phyloP scores from a whole-genome alignment of 352 stramenopile genomes.

The Globisporangium apiculatum region DNA sequence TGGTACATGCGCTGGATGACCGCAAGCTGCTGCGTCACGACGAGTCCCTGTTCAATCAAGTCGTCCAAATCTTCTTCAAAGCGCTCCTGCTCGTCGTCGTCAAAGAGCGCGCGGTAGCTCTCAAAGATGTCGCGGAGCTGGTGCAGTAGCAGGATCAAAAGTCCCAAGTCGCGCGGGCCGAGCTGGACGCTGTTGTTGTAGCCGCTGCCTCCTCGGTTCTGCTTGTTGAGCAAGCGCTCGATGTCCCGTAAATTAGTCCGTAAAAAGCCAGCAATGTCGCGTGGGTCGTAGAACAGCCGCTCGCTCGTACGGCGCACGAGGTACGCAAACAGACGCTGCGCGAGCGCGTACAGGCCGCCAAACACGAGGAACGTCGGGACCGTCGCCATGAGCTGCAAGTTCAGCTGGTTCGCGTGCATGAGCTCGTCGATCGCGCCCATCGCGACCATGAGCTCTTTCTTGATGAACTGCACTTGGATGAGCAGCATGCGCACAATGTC shows the following conservation, averaged over 20 bases:
- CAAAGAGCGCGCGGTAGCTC: conserved; percentile 58
- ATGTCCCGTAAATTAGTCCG: conserved; percentile 80
- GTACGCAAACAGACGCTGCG: conserved; percentile 52
- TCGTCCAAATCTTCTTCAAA: conserved; percentile 82
- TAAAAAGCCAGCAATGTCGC: conserved; percentile 64
- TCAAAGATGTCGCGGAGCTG: conserved; percentile 75
- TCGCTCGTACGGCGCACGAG: conserved; percentile 76
- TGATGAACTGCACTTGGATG: conserved; percentile 87
- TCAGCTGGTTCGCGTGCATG: conserved; percentile 85
- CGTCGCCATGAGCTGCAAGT: conserved; percentile 81
- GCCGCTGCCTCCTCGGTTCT: conserved; percentile 31
- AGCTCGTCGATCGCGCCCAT: conserved; percentile 85
- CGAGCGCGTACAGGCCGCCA: conserved; percentile 58
- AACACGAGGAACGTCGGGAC: conserved; percentile 78
- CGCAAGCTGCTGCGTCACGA: conserved; percentile 74
- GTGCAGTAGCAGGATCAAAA: conserved; percentile 68
- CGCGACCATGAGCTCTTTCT: conserved; percentile 84
- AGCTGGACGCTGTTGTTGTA: conserved; percentile 30
- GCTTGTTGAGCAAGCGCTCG: conserved; percentile 79
- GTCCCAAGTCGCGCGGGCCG: conserved; percentile 55
- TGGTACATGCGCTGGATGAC: conserved; percentile 88
- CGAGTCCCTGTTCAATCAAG: conserved; percentile 63
- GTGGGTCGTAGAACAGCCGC: conserved; percentile 69
- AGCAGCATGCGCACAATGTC: conserved; percentile 85
- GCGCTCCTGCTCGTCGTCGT: conserved; percentile 72